Conservation (phyloP, 768 basidiomycete species). For the Russula foetens region DNA sequence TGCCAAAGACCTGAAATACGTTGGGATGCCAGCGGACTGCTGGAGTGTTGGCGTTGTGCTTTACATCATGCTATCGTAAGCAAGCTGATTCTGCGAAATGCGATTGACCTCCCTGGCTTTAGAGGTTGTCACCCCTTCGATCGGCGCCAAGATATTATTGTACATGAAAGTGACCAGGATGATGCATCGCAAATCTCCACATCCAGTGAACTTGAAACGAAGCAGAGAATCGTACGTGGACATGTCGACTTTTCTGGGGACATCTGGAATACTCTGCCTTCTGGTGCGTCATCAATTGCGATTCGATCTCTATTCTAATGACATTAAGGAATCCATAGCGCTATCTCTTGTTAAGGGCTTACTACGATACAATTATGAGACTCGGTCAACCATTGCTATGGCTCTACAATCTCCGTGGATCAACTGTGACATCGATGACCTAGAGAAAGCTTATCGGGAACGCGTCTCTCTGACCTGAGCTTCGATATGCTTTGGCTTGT, state of each 20-base stretch:
- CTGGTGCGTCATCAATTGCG: constrained; percentile 40
- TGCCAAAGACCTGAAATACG: constrained; percentile 61
- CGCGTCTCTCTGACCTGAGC: constrained; percentile 32
- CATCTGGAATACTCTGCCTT: constrained; percentile 47
- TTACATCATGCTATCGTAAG: constrained; percentile 79
- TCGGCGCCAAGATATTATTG: background rate
- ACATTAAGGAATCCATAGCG: constrained; percentile 34
- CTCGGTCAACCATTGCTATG: constrained; percentile 53
- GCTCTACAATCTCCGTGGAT: constrained; percentile 68
- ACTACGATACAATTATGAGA: constrained; percentile 46
- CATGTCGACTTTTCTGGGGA: constrained; percentile 37
- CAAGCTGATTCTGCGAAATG: constrained; percentile 11
- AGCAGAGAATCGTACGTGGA: constrained; percentile 55
- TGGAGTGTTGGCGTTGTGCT: constrained; percentile 82
- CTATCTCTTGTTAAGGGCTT: constrained; percentile 50
- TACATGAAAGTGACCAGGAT: background rate
- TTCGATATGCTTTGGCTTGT: background rate
- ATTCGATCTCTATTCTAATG: background rate
- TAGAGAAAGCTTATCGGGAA: constrained; percentile 52
- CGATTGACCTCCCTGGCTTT: background rate
- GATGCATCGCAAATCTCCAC: constrained; percentile 35
- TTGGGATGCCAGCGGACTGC: constrained; percentile 83
- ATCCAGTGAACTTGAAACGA: constrained; percentile 51
- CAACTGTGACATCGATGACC: constrained; percentile 45
- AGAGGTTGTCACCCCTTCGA: constrained; percentile 16